These are phyloP conservation scores for Skeletonema marinoi DNA, from an alignment of 108 stramenopile genomes.

Conservation along the genomic window DNA sequence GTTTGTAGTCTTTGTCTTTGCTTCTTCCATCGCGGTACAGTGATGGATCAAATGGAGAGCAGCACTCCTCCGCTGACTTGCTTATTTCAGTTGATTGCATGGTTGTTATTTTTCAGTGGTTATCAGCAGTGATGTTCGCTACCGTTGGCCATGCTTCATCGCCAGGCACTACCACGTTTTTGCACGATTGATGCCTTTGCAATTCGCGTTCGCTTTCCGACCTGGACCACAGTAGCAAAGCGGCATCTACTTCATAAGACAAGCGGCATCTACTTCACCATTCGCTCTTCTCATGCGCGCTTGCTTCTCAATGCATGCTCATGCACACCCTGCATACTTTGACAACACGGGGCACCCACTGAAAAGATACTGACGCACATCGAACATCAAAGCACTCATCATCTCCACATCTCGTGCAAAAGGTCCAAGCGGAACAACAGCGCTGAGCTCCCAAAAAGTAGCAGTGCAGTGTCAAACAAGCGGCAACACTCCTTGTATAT, in stretches of 20 bases:
- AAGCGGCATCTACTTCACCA: too few species aligned
- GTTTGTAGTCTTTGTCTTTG: constrained; percentile 22
- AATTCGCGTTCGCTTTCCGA: too few species aligned
- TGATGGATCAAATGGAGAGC: constrained; percentile 24
- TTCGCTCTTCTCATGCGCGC: neutral
- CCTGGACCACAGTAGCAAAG: too few species aligned
- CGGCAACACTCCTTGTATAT: neutral
- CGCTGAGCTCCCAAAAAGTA: neutral
- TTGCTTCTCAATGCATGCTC: neutral
- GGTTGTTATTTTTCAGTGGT: too few species aligned
- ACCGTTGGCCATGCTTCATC: too few species aligned
- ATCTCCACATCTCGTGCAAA: neutral
- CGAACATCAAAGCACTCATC: too few species aligned
- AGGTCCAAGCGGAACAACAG: neutral
- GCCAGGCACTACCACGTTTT: too few species aligned
- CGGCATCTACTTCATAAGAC: too few species aligned
- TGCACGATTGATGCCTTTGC: too few species aligned
- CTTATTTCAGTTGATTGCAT: too few species aligned
- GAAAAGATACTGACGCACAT: neutral
- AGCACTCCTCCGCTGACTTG: constrained; percentile 9
- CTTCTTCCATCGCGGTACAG: constrained; percentile 1
- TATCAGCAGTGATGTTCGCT: too few species aligned
- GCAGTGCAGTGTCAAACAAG: neutral
- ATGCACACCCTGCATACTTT: neutral
- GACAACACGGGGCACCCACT: too few species aligned